Base-by-base conservation (phyloP, 2,329 filamentous ascomycete genomes). In the Phialophora macrospora region DNA sequence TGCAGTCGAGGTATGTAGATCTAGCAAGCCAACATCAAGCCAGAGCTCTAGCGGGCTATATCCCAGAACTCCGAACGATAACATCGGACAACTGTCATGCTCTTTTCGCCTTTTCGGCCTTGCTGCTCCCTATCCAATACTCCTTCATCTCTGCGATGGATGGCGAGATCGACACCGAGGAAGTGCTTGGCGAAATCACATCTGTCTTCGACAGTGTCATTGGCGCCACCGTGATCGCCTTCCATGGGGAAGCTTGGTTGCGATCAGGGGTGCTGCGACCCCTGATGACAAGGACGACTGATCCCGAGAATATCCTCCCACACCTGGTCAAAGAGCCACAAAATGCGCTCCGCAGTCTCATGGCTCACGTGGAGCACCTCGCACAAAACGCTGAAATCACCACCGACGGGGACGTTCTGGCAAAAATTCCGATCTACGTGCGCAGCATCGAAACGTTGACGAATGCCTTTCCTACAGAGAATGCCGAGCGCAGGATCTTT, bases 11-110 rank as follows among this genome's bases (percentile, higher is more conserved):
- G 28, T 60, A 60, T 26, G 17, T 60, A 24, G 57, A 51, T 17
- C 44, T 60, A 4, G 77, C 6, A 70, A 75, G 32, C 17, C 54
- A 59, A 34, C 55, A 66, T 52, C 60, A 66, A 34, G 51, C 62
- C 17, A 46, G 28, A 20, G 64, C 64, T 14, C 34, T 66, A 24
- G 32, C 60, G 30, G 55, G 24, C n/a, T 66, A 66, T 46, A 66
- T 66, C 24, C 51, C 51, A 6, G 32, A 58, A 41, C 59, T 66
- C 14, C 20, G 55, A 28, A 22, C 41, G 14, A 66, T 66, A 60
- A 58, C 59, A 14, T 11, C 62, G 54, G 32, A 26, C 9, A 66
- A 66, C 28, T 66, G 60, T 44, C 64, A 66, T 46, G 54, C 64
- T 24, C 34, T 66, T 6, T 66, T 66, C 26, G 64, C 64, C 2